Evolutionary conservation across 2,329 filamentous ascomycete species (phyloP), one percentile per base, ranked within the genome.

Genomic region (Penicillium sclerotigenum): DNA sequence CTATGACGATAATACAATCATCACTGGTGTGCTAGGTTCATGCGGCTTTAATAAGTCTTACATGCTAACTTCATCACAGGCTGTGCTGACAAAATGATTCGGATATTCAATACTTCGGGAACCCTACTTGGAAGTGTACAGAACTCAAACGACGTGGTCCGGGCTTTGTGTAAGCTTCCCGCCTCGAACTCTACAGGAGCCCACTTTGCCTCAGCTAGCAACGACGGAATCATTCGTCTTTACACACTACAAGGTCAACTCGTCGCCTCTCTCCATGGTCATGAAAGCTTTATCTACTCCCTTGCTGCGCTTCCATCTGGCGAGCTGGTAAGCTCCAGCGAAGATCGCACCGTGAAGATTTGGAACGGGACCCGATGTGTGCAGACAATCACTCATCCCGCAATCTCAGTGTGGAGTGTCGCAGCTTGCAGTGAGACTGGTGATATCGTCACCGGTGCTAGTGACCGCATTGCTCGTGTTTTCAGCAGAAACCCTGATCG

Each of bases 381-480:
- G 43, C 94, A 99, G 74, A 97, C 93, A 37, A 97, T 99, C 61
- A 97, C 93, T 1, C 91, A 97, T 68, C 94, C 94, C 11, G 94
- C 94, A 10, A 95, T 97, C 53, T 97, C 93, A 0, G 92, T 99
- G 5, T 99, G 94, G 94, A 82, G 85, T 14, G 91, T 99, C 18
- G 89, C 91, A n/a, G 89, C 84, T 11, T 94, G 90, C 68, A 70
- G 81, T 0, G 85, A 90, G 59, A 95, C 84, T 46, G 93, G 94
- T 22, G 95, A 99, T 67, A 93, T 99, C 58, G 90, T 91, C n/a
- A 90, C 90, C 3, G 94, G 93, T 31, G 87, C 93, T 28, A 99
- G 93, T 71, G 94, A 99, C 69, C 87, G 89, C 54, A 78, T 93
- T 42, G 87, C 91, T 9, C 87, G 94, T 41, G 80, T 97, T 55